Base-by-base conservation (phyloP, 2,329 filamentous ascomycete genomes). In the Biscogniauxia sp. region DNA sequence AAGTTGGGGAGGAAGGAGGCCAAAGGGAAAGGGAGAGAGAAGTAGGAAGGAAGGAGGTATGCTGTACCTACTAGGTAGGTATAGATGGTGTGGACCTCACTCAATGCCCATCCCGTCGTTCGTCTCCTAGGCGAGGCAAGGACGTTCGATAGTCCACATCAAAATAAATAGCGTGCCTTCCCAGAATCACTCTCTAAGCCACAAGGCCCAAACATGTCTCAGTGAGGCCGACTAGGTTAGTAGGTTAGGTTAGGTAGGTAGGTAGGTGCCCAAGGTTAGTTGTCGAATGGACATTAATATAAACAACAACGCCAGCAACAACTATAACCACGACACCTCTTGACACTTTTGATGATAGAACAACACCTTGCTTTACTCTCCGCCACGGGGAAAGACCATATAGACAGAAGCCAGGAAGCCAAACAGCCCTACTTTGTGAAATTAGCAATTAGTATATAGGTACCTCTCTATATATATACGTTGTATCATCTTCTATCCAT, bases 401-500 rank as follows among this genome's bases (percentile, higher is more conserved):
- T 32, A 32, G 11, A 13, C 11, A 32, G 50, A 51, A 19, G n/a
- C n/a, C 26, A 20, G 49, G 7, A 20, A 13, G 41, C 26, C 13
- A 28, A 11, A 9, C 50, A 17, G 23, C 57, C 41, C 3, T 19
- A 59, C 20, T 51, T 55, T 55, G 52, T 59, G 17, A 28, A 62
- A 71, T 71, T 71, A 71, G 62, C 60, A 64, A 71, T 71, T 71
- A 70, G 49, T 68, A 67, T 68, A 53, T 64, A 66, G 7, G 11
- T 32, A 32, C 26, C 5, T 28, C 5, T 28, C 5, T 28, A 28
- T 9, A 28, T 28, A 28, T 28, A 28, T 28, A 28, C 9, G 26
- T 5, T 28, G 26, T 28, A 28, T 28, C 9, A 28, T 41, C 17
- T 54, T 32, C 28, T 45, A 41, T 45, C 37, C 13, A 45, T 45